phyloP scores from a whole-genome alignment of 345 rosid species.

The Bretschneidera sinensis region DNA sequence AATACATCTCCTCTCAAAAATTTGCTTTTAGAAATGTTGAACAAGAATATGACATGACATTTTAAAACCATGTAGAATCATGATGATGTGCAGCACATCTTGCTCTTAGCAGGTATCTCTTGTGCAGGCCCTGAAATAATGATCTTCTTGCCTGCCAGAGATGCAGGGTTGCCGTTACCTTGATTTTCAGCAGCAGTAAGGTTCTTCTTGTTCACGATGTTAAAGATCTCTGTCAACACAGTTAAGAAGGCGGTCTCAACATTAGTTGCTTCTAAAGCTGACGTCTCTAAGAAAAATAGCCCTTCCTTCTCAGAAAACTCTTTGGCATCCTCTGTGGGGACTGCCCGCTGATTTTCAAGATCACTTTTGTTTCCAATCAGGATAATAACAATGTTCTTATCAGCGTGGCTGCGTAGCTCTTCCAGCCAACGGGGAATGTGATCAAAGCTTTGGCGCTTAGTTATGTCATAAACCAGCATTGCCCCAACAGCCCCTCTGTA shows the following conservation, averaged over 20 bases:
- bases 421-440: constrained; percentile 87
- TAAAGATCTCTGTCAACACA: constrained; percentile 67
- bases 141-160: constrained; percentile 66
- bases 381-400: constrained; percentile 78
- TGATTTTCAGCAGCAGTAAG: constrained; percentile 52
- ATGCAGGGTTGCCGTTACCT: constrained; percentile 49
- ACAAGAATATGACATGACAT: constrained; percentile 5
- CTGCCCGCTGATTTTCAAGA: constrained; percentile 59
- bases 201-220: constrained; percentile 68
- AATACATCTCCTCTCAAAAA: constrained; percentile 24
- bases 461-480: constrained; percentile 71
- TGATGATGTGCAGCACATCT: constrained; percentile 49
- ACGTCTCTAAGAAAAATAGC: constrained; percentile 71
- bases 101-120: constrained; percentile 51
- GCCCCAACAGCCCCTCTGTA: constrained; percentile 94
- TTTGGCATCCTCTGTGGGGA: constrained; percentile 62
- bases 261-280: constrained; percentile 67
- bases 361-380: constrained; percentile 72
- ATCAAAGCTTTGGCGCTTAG: constrained; percentile 69
- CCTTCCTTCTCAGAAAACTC: constrained; percentile 84
- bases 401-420: constrained; percentile 70
- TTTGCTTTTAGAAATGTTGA: constrained; percentile 16
- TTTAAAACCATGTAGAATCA: constrained; percentile 19
- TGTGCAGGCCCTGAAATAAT: constrained; percentile 67
- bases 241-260: constrained; percentile 68